Conservation (phyloP, 2,329 filamentous ascomycete species). For the Xylaria sp. region DNA sequence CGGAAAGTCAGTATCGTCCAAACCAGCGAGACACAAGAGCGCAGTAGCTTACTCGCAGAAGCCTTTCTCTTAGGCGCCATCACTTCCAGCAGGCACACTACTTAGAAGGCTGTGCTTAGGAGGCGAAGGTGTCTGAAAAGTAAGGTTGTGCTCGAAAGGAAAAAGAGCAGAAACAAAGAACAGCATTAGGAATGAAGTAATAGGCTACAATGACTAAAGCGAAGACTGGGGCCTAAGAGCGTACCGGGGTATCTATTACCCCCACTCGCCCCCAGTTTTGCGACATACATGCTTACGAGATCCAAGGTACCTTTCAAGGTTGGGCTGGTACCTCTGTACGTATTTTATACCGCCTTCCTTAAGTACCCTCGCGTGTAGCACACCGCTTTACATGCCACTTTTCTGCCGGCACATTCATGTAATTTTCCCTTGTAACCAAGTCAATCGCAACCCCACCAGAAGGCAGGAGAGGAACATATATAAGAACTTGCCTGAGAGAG, state of each 20-base stretch:
- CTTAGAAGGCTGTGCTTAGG: constrained; percentile 13
- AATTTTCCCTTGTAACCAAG: constrained; percentile 19
- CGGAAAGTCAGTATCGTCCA: constrained; percentile 49
- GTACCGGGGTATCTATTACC: background rate
- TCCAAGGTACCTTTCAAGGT: too few species aligned
- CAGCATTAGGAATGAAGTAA: background rate
- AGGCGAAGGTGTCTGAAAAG: constrained; percentile 26
- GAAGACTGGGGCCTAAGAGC: background rate
- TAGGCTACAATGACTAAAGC: background rate
- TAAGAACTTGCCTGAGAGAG: background rate
- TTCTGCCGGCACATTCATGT: constrained; percentile 33
- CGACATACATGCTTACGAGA: background rate
- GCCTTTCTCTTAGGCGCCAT: constrained; percentile 83
- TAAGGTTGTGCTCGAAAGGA: background rate
- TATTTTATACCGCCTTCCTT: constrained; percentile 25
- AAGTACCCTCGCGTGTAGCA: background rate
- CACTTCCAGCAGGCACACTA: constrained; percentile 27
- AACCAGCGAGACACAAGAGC: constrained; percentile 10
- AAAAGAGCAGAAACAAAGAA: background rate
- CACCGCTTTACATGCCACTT: constrained; percentile 35
- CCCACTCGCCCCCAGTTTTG: too few species aligned
- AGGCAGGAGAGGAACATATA: constrained; percentile 8
- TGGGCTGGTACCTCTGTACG: too few species aligned
- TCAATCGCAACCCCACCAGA: constrained; percentile 22
- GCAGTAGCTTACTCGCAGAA: constrained; percentile 56